Base-by-base conservation (phyloP, 176 grass and related monocot genomes). In the Thalia dealbata region DNA sequence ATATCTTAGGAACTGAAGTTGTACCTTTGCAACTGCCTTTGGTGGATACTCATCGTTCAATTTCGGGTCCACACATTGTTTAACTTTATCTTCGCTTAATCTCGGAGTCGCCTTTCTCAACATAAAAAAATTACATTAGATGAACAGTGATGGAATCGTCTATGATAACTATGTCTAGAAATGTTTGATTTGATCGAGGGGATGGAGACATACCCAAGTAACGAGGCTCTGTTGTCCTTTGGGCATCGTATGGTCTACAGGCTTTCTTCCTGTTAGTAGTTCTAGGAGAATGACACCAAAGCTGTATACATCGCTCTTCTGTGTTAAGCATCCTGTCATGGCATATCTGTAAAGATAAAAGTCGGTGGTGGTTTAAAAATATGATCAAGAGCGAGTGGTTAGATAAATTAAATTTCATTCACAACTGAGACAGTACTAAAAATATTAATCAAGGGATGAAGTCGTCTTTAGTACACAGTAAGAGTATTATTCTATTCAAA, bases 221-320 rank as follows among this genome's bases (percentile, higher is more conserved):
- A 88, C 86, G 45, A 88, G 76, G 27, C 76, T 82, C 3, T 84
- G 86, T 23, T 88, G 79, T 28, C 82, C 82, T 64, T 88, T 84
- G 0, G 86, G 86, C 86, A 84, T 84, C 29, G 86, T 88, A 25
- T 88, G 86, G 61, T 88, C 86, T 42, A 88, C 82, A 13, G 86
- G 86, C 66, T 88, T 84, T 64, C 86, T 68, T n/a, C 86, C 86
- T 8, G 86, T 84, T 12, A 88, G 44, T 44, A 88, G 76, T 71
- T 88, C 82, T 6, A 88, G 58, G 26, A 88, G 79, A 66, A 88
- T 60, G 3, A 88, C 79, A 19, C 86, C 86, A 25, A 84, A 88
- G 72, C 82, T 88, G 3, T 88, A 84, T 21, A 82, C 86, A 16
- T 88, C 86, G 19, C 75, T 84, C 38, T 88, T 88, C 42, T 84